Conservation (phyloP, 495 filamentous ascomycete species). For the Trichoderma reesei region DNA sequence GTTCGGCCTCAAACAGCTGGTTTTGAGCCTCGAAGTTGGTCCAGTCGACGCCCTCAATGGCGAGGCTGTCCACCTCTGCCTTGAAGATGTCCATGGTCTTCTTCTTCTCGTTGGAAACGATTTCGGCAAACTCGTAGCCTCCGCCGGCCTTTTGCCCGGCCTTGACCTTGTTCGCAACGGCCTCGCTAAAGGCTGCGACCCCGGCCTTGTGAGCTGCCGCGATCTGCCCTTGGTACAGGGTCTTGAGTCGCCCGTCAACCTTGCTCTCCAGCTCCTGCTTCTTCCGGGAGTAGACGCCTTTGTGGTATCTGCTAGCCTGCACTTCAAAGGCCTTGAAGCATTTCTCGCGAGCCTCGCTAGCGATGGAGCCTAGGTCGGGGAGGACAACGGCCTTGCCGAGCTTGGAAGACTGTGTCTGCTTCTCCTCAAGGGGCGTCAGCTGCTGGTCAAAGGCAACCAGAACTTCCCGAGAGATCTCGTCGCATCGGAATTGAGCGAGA, state of each 20-base stretch:
- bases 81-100: constrained; percentile 66
- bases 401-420: constrained; percentile 62
- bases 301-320: constrained; percentile 89
- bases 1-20: constrained; percentile 58
- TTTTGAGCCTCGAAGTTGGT: constrained; percentile 54
- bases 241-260: constrained; percentile 76
- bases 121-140: constrained; percentile 87
- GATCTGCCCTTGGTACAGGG: constrained; percentile 78
- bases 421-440: constrained; percentile 76
- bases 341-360: constrained; percentile 61
- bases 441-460: constrained; percentile 72
- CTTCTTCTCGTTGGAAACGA: constrained; percentile 74
- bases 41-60: constrained; percentile 73
- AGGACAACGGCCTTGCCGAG: constrained; percentile 63
- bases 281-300: constrained; percentile 83
- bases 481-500: constrained; percentile 92
- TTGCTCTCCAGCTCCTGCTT: constrained; percentile 74
- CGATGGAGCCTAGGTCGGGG: constrained; percentile 63
- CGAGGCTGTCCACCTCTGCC: constrained; percentile 59
- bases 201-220: constrained; percentile 79
- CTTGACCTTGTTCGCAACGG: constrained; percentile 68
- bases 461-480: constrained; percentile 86
- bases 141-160: constrained; percentile 81
- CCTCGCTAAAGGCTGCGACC: constrained; percentile 78
- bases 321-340: constrained; percentile 75